Conservation (phyloP, 2,329 filamentous ascomycete species). For the Apiospora koreana region DNA sequence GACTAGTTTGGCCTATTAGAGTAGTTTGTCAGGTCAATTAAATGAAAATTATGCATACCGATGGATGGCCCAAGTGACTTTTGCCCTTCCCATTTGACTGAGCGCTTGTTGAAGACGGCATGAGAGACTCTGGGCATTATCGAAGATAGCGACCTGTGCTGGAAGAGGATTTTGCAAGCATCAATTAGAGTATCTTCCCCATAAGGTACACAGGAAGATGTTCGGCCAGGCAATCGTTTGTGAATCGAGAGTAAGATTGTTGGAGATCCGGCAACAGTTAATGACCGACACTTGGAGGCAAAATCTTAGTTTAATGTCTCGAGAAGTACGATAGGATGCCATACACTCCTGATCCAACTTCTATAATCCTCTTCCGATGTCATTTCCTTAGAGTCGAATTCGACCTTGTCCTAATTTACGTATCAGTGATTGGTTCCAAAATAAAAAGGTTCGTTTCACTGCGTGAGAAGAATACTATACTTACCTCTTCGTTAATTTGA, state of each 20-base stretch:
- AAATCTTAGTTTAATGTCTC: neutral
- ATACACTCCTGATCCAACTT: neutral
- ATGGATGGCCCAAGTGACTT: neutral
- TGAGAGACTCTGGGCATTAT: neutral
- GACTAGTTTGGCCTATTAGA: neutral
- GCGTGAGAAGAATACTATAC: neutral
- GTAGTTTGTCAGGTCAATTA: neutral
- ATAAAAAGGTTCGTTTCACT: neutral
- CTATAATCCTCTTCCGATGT: neutral
- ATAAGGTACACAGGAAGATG: neutral
- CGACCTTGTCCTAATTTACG: neutral
- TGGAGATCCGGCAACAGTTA: neutral
- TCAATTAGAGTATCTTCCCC: neutral
- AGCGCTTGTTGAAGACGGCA: neutral
- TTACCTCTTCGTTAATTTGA: neutral
- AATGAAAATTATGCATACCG: neutral
- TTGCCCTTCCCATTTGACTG: neutral
- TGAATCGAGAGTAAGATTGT: neutral
- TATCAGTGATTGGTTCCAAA: neutral
- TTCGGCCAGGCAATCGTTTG: neutral
- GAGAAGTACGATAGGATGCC: neutral
- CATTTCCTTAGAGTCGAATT: neutral
- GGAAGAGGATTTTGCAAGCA: neutral
- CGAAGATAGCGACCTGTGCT: neutral
- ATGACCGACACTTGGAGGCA: neutral